Percentiles rank a stretch among this genome's conserved stretches.
Conservation (phyloP, 2,329 filamentous ascomycete genomes). For the Fusarium chlamydosporum region DNA sequence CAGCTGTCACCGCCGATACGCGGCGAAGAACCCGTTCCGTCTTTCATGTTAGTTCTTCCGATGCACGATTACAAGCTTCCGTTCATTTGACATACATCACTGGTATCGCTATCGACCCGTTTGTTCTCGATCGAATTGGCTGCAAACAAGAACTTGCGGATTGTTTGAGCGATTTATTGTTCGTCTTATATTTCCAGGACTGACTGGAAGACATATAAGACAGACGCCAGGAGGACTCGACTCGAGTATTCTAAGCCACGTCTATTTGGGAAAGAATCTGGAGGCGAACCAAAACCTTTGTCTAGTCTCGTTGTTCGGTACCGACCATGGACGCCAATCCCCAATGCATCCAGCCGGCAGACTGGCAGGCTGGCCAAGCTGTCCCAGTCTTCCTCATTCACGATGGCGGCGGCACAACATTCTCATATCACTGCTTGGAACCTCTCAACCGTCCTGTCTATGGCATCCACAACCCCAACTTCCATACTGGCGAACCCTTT, state of each 20-base stretch:
- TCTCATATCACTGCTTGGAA: conserved; percentile 69
- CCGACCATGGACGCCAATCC: conserved; percentile 50
- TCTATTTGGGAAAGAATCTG: neutral
- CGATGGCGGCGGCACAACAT: conserved; percentile 73
- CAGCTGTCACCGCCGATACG: conserved; percentile 25
- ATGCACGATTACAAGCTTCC: neutral
- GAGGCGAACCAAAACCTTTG: neutral
- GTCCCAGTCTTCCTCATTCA: conserved; percentile 70
- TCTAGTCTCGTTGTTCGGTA: neutral
- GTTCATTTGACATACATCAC: conserved; percentile 1
- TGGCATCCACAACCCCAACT: conserved; percentile 69
- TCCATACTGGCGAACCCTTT: conserved; percentile 63
- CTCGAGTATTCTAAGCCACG: neutral
- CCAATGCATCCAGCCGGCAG: conserved; percentile 55
- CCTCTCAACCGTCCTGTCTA: conserved; percentile 64
- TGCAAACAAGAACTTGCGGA: neutral
- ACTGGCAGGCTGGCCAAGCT: conserved; percentile 49
- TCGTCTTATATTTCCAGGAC: conserved; percentile 16
- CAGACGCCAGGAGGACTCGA: neutral
- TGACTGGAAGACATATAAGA: conserved; percentile 4
- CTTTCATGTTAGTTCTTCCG: conserved; percentile 1
- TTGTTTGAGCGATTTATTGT: conserved; percentile 42
- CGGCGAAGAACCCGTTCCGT: conserved; percentile 10
- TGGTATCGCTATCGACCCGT: neutral
- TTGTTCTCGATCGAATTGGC: neutral